These are phyloP conservation scores for maize (Zea mays) DNA, from an alignment of 176 grass and related monocot species.

Conservation along the genomic window Zm-B73-REFERENCE-NAM-5.0 NC_050096.1:142166001-142166500, in stretches of 20 bases:
- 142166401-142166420: neutral
- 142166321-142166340: too few species aligned
- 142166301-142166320: neutral
- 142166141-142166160: neutral
- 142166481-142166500: constrained; percentile 11
- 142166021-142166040: neutral
- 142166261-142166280: too few species aligned
- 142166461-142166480: constrained; percentile 5
- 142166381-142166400: neutral
- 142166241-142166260: neutral
- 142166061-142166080: neutral
- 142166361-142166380: neutral
- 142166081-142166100: neutral
- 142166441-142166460: neutral
- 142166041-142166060: constrained; percentile 3
- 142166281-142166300: neutral
- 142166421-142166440: neutral
- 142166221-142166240: neutral
- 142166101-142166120: neutral
- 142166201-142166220: neutral
- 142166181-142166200: neutral
- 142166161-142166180: neutral
- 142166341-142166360: neutral
- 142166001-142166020: constrained; percentile 24
- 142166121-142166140: neutral